Conservation (phyloP, 371 early-diverging fungal genomes). For the Mucor circinelloides region DNA sequence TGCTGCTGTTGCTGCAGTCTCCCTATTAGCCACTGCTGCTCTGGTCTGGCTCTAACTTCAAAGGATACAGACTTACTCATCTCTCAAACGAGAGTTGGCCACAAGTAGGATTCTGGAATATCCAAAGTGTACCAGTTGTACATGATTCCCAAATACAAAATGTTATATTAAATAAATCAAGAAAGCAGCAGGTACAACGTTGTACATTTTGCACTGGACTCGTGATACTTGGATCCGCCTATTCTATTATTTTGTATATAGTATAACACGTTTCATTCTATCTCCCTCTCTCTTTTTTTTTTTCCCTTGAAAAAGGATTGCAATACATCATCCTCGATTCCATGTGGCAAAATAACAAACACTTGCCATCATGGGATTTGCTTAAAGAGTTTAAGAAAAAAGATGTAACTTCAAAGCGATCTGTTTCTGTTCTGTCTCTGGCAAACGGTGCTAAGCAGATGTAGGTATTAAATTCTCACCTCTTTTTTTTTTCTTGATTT, state of each 20-base stretch:
- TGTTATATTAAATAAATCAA: slow-evolving; percentile 4
- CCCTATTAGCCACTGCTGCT: no score
- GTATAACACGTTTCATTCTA: slow-evolving; percentile 3
- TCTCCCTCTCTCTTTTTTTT: no score
- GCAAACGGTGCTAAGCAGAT: not conserved
- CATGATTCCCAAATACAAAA: slow-evolving; percentile 3
- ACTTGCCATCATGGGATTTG: not conserved
- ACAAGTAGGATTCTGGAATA: slow-evolving; percentile 11
- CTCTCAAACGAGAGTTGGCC: not conserved
- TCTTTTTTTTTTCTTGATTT: slow-evolving; percentile 12
- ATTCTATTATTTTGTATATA: not conserved
- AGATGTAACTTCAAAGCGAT: not conserved
- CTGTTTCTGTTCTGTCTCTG: not conserved
- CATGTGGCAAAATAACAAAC: slow-evolving; percentile 10
- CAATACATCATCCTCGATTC: not conserved
- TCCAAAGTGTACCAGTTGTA: not conserved
- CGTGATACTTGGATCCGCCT: slow-evolving; percentile 14
- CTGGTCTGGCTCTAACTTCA: not conserved
- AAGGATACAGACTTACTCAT: not conserved
- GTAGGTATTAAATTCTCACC: slow-evolving; percentile 7
- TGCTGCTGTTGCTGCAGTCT: no score
- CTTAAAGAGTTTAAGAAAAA: no score
- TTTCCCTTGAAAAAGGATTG: not conserved
- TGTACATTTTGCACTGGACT: not conserved
- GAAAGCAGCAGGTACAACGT: not conserved